Evolutionary conservation across 1,284 basidiomycete genomes (phyloP).

Genomic region (Serendipita sp.): DNA sequence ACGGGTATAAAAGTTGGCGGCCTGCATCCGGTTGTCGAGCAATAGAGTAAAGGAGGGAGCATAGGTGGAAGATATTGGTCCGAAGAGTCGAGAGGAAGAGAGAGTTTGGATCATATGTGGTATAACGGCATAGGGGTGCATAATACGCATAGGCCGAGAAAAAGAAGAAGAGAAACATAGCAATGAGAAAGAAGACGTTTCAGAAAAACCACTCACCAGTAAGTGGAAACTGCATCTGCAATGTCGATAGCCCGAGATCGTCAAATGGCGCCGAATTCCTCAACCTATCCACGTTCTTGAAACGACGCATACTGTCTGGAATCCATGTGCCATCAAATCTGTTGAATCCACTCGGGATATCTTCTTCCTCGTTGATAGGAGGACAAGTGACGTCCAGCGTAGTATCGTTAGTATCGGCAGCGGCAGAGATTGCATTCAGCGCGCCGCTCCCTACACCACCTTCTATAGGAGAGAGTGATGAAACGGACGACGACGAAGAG

Average conservation of each 20-base stretch:
- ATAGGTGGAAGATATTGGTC: background rate
- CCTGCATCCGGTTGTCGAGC: background rate
- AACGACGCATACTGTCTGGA: constrained; percentile 11
- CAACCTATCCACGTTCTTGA: constrained; percentile 10
- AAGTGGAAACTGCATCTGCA: constrained; percentile 9
- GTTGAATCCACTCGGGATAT: background rate
- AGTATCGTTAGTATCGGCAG: too few species aligned
- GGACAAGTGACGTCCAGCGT: too few species aligned
- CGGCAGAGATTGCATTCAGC: too few species aligned
- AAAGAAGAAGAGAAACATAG: background rate
- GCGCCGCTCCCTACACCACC: too few species aligned
- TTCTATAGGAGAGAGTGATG: too few species aligned
- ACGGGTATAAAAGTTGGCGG: background rate
- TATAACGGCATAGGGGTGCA: background rate
- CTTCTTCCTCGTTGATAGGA: background rate
- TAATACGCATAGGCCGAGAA: too few species aligned
- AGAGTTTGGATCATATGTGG: background rate
- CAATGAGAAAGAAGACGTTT: background rate
- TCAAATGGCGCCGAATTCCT: constrained; percentile 9
- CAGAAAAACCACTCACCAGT: constrained; percentile 11
- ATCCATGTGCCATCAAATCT: constrained; percentile 6
- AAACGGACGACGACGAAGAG: too few species aligned
- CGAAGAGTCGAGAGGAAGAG: background rate
- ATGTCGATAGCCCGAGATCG: background rate
- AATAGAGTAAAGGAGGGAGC: background rate